phyloP scores from a whole-genome alignment of 2,329 filamentous ascomycete genomes.

The Talaromyces sp. region DNA sequence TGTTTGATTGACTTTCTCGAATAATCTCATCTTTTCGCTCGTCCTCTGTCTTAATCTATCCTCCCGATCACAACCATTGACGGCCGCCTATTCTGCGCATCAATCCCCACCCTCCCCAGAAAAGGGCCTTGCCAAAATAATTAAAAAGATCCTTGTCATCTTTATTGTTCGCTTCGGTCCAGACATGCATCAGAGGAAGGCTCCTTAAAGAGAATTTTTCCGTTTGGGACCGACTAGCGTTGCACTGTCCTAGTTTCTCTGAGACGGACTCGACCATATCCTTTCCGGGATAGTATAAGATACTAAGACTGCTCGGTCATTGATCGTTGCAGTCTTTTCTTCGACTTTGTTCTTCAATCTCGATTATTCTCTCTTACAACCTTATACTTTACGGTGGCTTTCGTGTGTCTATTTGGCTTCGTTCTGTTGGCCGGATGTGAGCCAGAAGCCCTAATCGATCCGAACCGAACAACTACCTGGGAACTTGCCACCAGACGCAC shows the following conservation, averaged over 20 bases:
- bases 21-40: not conserved
- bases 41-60: not conserved
- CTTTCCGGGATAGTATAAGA: slow-evolving; percentile 12
- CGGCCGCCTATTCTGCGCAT: slow-evolving; percentile 1
- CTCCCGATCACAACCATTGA: slow-evolving; percentile 7
- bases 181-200: slow-evolving; percentile 6
- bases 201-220: not conserved
- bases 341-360: not conserved
- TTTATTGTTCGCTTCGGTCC: not conserved
- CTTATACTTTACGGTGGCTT: not conserved
- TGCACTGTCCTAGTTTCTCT: slow-evolving; percentile 1
- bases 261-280: slow-evolving; percentile 5
- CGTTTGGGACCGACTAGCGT: slow-evolving; percentile 7
- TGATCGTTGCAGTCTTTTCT: not conserved
- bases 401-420: not conserved
- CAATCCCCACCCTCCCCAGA: slow-evolving; percentile 13
- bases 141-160: slow-evolving; percentile 15
- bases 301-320: not conserved
- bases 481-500: not conserved
- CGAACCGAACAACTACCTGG: not conserved
- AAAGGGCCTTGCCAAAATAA: slow-evolving; percentile 12
- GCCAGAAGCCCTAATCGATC: not conserved
- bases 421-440: slow-evolving; percentile 1
- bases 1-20: not conserved
- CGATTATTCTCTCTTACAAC: not conserved